Evolutionary conservation across 768 basidiomycete species (phyloP).

Genomic region (Psilocybe cyanescens): DNA sequence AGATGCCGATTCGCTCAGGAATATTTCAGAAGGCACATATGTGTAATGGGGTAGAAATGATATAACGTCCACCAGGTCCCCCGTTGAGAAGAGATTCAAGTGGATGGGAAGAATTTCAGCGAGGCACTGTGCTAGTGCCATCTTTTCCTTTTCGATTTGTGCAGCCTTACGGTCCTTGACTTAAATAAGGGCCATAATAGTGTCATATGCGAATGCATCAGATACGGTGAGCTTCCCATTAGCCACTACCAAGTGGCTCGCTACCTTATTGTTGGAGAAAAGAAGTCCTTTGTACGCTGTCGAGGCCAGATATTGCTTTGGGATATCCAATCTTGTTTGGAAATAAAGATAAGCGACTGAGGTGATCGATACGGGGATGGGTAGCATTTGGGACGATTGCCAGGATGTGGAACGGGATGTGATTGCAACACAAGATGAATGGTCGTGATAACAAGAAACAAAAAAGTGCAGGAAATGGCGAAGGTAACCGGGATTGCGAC

Average conservation of each 20-base stretch:
- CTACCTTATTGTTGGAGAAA: neutral
- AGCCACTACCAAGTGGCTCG: neutral
- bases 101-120: no score
- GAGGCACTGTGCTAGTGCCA: no score
- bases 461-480: neutral
- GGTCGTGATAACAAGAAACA: conserved; percentile 4
- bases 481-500: conserved; percentile 14
- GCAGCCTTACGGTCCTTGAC: no score
- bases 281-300: neutral
- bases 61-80: no score
- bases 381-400: neutral
- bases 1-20: neutral
- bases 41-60: no score
- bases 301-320: neutral
- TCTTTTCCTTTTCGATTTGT: no score
- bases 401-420: neutral
- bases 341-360: neutral
- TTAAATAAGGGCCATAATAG: no score
- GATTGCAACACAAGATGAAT: conserved; percentile 1
- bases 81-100: no score
- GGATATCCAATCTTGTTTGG: neutral
- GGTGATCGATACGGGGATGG: conserved; percentile 7
- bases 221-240: no score
- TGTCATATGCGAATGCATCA: no score
- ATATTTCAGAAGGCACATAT: no score